Percentiles rank a stretch among this genome's conserved stretches.
phyloP scores from a whole-genome alignment of 164 flowering plant genomes.

The Annona squamosa region DNA sequence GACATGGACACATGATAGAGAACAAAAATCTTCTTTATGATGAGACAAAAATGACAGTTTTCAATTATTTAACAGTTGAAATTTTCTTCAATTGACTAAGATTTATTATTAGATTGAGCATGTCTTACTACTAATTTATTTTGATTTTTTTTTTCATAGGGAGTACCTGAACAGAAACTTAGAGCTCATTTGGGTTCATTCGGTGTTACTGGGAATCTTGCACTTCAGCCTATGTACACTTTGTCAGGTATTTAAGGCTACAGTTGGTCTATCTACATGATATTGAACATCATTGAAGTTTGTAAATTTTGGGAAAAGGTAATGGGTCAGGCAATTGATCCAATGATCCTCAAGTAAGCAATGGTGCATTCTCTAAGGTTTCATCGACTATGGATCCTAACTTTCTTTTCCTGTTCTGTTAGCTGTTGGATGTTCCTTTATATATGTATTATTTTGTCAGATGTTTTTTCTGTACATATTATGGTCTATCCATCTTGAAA shows the following conservation, averaged over 20 bases:
- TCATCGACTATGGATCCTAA: background rate
- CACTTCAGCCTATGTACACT: conserved; percentile 99
- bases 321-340: background rate
- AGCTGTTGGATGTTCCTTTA: background rate
- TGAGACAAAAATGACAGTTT: too few relatives aligned
- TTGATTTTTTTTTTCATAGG: conserved; percentile 37
- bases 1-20: too few relatives aligned
- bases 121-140: too few relatives aligned
- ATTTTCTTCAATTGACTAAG: too few relatives aligned
- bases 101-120: too few relatives aligned
- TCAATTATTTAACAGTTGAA: too few relatives aligned
- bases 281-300: background rate
- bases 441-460: background rate
- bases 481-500: background rate
- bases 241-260: conserved; percentile 61
- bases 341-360: background rate
- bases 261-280: background rate
- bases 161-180: conserved; percentile 96
- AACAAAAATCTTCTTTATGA: too few relatives aligned
- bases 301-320: background rate
- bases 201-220: conserved; percentile 97
- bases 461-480: background rate
- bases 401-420: background rate
- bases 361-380: background rate
- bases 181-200: conserved; percentile 94